A percentile compares a stretch with the other conserved stretches of the same genome.
Conservation (phyloP, 2,329 filamentous ascomycete genomes). For the Gaeumannomyces sp. region DNA sequence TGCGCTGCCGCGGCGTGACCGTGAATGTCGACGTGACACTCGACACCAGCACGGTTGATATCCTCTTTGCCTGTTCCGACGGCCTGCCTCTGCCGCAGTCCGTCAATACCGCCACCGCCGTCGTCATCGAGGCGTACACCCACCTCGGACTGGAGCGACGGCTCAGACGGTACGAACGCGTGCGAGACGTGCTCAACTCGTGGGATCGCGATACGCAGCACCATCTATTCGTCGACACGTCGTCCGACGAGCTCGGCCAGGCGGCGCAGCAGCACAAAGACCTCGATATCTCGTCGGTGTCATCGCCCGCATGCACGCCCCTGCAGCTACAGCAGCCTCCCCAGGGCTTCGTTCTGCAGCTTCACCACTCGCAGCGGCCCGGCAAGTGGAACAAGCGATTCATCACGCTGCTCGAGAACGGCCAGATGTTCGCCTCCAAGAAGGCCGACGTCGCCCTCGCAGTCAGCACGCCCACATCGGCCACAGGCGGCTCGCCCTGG, state of each 20-base stretch:
- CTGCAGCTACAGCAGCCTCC: slow-evolving; percentile 39
- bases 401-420: slow-evolving; percentile 65
- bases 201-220: slow-evolving; percentile 84
- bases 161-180: slow-evolving; percentile 75
- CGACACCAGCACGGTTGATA: slow-evolving; percentile 67
- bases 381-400: slow-evolving; percentile 87
- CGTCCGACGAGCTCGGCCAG: slow-evolving; percentile 40
- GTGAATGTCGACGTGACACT: slow-evolving; percentile 67
- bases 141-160: slow-evolving; percentile 75
- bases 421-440: slow-evolving; percentile 68
- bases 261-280: slow-evolving; percentile 39
- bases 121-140: slow-evolving; percentile 73
- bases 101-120: slow-evolving; percentile 58
- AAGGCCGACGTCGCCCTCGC: slow-evolving; percentile 52
- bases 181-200: slow-evolving; percentile 85
- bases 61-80: slow-evolving; percentile 62
- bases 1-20: slow-evolving; percentile 64
- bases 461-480: slow-evolving; percentile 1
- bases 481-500: neutral
- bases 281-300: slow-evolving; percentile 59
- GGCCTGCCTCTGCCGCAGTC: slow-evolving; percentile 47
- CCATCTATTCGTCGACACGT: slow-evolving; percentile 58
- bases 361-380: slow-evolving; percentile 75
- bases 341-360: slow-evolving; percentile 57
- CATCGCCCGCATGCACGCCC: neutral